These are phyloP conservation scores for Phytophthora idaei DNA, from an alignment of 352 stramenopile species.

Conservation along the genomic window DNA sequence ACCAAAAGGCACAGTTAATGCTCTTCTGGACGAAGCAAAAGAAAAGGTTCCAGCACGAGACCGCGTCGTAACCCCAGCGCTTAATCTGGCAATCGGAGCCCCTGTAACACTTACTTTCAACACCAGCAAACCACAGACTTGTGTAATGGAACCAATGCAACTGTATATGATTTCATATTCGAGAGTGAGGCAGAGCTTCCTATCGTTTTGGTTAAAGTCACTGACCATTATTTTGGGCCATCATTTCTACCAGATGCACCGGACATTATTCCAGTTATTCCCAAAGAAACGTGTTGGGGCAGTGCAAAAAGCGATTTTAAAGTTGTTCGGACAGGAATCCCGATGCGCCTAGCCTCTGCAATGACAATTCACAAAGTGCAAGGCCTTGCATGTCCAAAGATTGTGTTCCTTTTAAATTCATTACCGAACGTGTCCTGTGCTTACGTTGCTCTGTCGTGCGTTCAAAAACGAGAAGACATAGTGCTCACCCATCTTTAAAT, in stretches of 20 bases:
- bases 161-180: conserved; percentile 6
- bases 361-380: conserved; percentile 14
- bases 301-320: background rate
- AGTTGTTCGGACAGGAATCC: conserved; percentile 3
- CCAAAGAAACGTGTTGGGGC: background rate
- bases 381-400: background rate
- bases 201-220: conserved; percentile 1
- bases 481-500: background rate
- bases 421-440: conserved; percentile 2
- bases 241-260: background rate
- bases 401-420: background rate
- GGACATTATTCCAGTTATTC: conserved; percentile 6
- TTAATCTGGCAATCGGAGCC: conserved; percentile 1
- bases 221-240: background rate
- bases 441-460: conserved; percentile 3
- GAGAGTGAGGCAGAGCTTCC: background rate
- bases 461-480: background rate
- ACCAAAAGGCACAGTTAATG: background rate
- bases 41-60: background rate
- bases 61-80: background rate
- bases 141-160: conserved; percentile 2
- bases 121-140: background rate
- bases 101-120: conserved; percentile 11
- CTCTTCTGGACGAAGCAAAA: background rate
- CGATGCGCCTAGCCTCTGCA: background rate